phyloP scores from a whole-genome alignment of 225 moss, liverwort and hornwort species.

The Polytrichum formosum region DNA sequence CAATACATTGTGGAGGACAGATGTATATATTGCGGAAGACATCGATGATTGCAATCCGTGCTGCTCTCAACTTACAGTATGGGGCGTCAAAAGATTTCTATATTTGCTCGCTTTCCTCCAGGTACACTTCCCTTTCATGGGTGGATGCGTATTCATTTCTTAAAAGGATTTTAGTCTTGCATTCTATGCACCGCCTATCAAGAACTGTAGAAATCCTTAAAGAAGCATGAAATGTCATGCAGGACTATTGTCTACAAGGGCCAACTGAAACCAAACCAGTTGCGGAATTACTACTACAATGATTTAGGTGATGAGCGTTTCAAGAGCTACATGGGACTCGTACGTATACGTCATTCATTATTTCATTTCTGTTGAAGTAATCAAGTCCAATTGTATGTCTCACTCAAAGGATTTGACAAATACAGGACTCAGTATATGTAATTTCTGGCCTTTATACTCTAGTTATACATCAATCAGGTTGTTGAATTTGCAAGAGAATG shows the following conservation, averaged over 20 bases:
- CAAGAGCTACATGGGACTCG: slow-evolving; percentile 78
- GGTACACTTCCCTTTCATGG: slow-evolving; percentile 21
- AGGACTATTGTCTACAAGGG: slow-evolving; percentile 78
- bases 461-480: too few relatives aligned
- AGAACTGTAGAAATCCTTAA: too few relatives aligned
- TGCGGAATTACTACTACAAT: slow-evolving; percentile 52
- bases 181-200: too few relatives aligned
- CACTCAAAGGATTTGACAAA: too few relatives aligned
- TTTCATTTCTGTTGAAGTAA: too few relatives aligned
- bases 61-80: slow-evolving; percentile 42
- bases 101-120: slow-evolving; percentile 79
- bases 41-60: slow-evolving; percentile 63
- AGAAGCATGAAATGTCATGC: slow-evolving; percentile 1
- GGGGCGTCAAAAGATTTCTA: slow-evolving; percentile 73
- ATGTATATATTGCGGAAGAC: slow-evolving; percentile 81
- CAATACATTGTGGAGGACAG: slow-evolving; percentile 19
- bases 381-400: too few relatives aligned
- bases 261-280: slow-evolving; percentile 70
- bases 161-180: too few relatives aligned
- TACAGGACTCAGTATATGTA: too few relatives aligned
- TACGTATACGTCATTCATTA: background rate
- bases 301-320: slow-evolving; percentile 69
- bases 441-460: too few relatives aligned
- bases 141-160: too few relatives aligned
- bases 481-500: too few relatives aligned